Evolutionary conservation across 345 rosid species (phyloP).

Genomic region (Melaleuca quinquenervia): DNA sequence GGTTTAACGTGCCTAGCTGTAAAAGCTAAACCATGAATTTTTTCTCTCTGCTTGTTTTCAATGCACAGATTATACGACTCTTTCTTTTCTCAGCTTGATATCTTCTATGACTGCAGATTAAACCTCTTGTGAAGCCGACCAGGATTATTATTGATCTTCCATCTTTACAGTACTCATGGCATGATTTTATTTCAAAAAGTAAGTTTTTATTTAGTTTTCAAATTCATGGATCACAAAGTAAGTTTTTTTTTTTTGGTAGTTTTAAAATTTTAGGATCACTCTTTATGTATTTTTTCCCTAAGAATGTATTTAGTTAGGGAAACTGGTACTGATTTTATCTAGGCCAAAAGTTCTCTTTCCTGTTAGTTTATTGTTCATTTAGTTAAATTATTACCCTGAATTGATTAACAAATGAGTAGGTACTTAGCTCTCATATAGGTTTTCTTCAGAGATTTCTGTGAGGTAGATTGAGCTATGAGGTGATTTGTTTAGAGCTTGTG

Average conservation of each 20-base stretch:
- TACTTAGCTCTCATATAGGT: background rate
- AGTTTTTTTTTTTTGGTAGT: background rate
- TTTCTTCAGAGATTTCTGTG: background rate
- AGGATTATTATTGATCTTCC: slow-evolving; percentile 31
- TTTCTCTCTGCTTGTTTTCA: background rate
- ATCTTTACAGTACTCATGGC: slow-evolving; percentile 68
- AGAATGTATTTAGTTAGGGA: background rate
- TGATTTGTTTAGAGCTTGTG: background rate
- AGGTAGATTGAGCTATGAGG: background rate
- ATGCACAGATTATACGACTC: background rate
- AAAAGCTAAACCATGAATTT: background rate
- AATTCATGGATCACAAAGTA: background rate
- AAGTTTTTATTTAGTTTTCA: slow-evolving; percentile 11
- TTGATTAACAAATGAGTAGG: background rate
- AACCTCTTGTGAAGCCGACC: slow-evolving; percentile 80
- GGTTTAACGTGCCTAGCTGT: background rate
- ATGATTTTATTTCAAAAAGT: slow-evolving; percentile 86
- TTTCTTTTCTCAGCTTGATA: background rate
- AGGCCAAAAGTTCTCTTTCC: background rate
- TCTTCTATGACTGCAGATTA: slow-evolving; percentile 48
- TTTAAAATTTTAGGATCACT: background rate
- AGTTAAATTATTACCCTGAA: background rate
- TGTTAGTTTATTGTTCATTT: background rate
- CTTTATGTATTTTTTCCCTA: background rate
- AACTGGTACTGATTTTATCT: background rate